Evolutionary conservation across 306 rosid genomes (phyloP).

Genomic region (Castanea mollissima): DNA sequence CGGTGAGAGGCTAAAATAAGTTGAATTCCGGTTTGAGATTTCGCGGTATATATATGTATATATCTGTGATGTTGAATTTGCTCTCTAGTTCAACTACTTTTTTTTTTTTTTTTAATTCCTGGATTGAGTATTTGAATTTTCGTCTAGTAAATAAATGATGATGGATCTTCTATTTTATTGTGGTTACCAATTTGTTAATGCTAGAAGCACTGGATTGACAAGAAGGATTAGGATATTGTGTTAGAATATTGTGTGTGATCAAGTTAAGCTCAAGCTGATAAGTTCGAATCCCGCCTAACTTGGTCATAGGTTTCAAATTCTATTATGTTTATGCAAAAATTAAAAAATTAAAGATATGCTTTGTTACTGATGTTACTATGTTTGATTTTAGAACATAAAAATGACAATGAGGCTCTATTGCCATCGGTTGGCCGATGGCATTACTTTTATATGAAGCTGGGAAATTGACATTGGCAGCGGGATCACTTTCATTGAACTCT

Average conservation of each 20-base stretch:
- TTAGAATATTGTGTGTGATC: neutral
- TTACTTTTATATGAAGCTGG: neutral
- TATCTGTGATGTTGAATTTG: slow-evolving; percentile 2
- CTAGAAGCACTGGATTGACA: neutral
- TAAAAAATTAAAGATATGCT: too few species aligned
- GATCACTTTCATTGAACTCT: too few species aligned
- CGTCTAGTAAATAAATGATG: slow-evolving; percentile 20
- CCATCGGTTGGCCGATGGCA: neutral
- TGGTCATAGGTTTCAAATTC: too few species aligned
- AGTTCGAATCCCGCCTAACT: too few species aligned
- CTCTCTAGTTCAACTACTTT: neutral
- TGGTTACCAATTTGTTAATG: too few species aligned
- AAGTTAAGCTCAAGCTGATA: too few species aligned
- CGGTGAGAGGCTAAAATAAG: neutral
- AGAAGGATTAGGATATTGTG: neutral
- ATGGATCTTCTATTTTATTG: neutral
- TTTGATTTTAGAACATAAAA: neutral
- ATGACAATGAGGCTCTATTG: neutral
- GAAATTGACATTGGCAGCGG: neutral
- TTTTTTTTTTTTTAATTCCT: neutral
- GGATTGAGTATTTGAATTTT: neutral
- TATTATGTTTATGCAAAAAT: too few species aligned
- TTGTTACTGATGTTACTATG: neutral
- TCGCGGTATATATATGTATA: neutral
- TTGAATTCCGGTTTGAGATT: neutral